Evolutionary conservation across 1,139 yeast species (phyloP).

Genomic region (Geotrichum australiense): DNA sequence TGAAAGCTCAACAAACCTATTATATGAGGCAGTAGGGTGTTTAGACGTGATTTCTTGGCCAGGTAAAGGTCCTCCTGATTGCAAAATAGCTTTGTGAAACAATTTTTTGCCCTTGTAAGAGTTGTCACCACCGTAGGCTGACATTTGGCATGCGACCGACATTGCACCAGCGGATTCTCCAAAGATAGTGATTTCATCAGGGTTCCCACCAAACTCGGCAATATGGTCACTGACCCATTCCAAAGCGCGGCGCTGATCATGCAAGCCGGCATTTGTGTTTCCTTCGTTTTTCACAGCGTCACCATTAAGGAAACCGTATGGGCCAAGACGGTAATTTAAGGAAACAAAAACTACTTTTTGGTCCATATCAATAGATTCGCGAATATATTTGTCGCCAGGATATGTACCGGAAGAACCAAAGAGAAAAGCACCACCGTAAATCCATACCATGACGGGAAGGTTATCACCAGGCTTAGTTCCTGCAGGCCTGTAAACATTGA

Average conservation of each 20-base stretch:
- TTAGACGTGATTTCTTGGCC: slow-evolving; percentile 12
- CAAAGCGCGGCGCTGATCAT: slow-evolving; percentile 32
- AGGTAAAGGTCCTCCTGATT: slow-evolving; percentile 23
- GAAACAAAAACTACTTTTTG: slow-evolving; percentile 24
- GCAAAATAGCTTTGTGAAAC: slow-evolving; percentile 29
- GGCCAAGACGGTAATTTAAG: slow-evolving; percentile 28
- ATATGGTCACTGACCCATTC: slow-evolving; percentile 33
- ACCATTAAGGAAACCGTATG: slow-evolving; percentile 30
- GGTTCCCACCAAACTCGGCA: slow-evolving; percentile 33
- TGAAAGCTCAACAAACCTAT: slow-evolving; percentile 17
- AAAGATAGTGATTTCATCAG: slow-evolving; percentile 28
- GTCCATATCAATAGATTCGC: slow-evolving; percentile 22
- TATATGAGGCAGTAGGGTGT: slow-evolving; percentile 19
- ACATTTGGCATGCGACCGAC: slow-evolving; percentile 26
- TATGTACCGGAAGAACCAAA: slow-evolving; percentile 22
- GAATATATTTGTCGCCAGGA: slow-evolving; percentile 20
- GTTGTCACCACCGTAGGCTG: slow-evolving; percentile 20
- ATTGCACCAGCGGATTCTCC: slow-evolving; percentile 35
- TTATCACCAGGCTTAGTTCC: slow-evolving; percentile 14
- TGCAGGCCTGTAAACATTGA: slow-evolving; percentile 23
- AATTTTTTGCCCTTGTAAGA: slow-evolving; percentile 18
- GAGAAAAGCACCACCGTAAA: slow-evolving; percentile 35
- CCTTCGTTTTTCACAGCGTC: slow-evolving; percentile 18
- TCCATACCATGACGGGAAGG: slow-evolving; percentile 34
- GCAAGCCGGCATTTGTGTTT: slow-evolving; percentile 27